Base-by-base conservation (phyloP, 345 rosid species). In the Euphorbia lathyris region DNA sequence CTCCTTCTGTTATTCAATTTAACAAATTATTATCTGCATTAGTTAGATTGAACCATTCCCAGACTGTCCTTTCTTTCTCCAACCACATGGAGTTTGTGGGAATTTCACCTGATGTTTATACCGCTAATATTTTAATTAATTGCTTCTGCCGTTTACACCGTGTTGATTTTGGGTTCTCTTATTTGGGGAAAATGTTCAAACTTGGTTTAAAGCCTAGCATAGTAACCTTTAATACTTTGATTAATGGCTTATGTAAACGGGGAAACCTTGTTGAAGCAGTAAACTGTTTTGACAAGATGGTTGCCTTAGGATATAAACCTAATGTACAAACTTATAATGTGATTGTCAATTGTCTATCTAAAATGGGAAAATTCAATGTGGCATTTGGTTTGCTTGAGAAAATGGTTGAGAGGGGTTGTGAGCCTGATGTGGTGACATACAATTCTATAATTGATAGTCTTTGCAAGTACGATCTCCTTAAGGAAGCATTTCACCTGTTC, bases 401-500 rank as follows among this genome's bases (percentile, higher is more conserved):
- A 59, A 59, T 59, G 64, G 40, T 11, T 26, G 40, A 19, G n/a
- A 30, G 3, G 27, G 66, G 66, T 14, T 63, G 51, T 42, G 51
- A 63, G 17, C 30, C 66, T 38, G 13, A 63, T 42, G 30, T 40
- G 30, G 66, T 63, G 17, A 13, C 30, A n/a, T 63, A 63, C 19
- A 40, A 2, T 22, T 6, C 51, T 9, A 11, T 63, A 17, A 40
- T 63, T 12, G 51, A 63, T 9, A 5, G 45, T 29, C 66, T 63
- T 38, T 40, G 66, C 32, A 40, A 22, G 26, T 48, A 63, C 14
- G 42, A 1, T 6, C 29, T 20, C 9, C n/a, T 38, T 11, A 4
- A 0, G 0, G 51, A 63, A 9, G 66, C 50, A 2, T 40, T 63
- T 13, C 9, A 40, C 30, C 19, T 63, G 3, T 40, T 63, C 38